Conservation (phyloP, 192 early-diverging fungal species). For the Coemansia sp. region DNA sequence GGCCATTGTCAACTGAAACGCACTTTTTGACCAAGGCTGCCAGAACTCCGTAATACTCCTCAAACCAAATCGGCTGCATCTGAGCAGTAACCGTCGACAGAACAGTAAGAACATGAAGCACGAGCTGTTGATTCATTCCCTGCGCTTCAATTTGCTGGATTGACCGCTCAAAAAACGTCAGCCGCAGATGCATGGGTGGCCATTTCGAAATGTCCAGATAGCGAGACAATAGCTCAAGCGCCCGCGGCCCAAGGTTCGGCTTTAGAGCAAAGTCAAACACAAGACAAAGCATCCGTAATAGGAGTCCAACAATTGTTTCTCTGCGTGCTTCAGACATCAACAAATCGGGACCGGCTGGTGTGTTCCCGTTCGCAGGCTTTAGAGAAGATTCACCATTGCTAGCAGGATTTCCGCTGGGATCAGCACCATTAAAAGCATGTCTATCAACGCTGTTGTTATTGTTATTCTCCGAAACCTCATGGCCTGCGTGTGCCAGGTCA, state of each 20-base stretch:
- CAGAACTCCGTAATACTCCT: conserved; percentile 47
- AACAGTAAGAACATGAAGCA: conserved; percentile 48
- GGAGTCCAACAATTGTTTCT: conserved; percentile 50
- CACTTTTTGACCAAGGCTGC: conserved; percentile 47
- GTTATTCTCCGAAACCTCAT: background rate
- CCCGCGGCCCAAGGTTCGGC: conserved; percentile 41
- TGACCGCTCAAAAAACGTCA: conserved; percentile 55
- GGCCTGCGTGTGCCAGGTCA: background rate
- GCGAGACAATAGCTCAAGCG: conserved; percentile 34
- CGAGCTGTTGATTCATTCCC: conserved; percentile 53
- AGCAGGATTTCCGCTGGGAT: background rate
- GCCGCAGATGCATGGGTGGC: conserved; percentile 45
- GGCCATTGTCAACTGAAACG: conserved; percentile 71
- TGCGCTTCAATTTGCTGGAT: conserved; percentile 52
- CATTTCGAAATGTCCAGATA: conserved; percentile 41
- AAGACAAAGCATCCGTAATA: conserved; percentile 51
- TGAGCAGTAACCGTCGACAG: conserved; percentile 43
- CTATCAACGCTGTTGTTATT: background rate
- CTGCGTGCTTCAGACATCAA: conserved; percentile 42
- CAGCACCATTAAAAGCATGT: background rate
- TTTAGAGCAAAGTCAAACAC: conserved; percentile 54
- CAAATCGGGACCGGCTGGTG: conserved; percentile 7
- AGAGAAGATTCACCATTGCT: background rate
- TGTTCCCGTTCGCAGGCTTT: conserved; percentile 3
- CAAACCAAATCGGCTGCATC: conserved; percentile 55